A percentile compares a stretch with the other conserved stretches of the same genome.
Conservation (phyloP, 2,329 filamentous ascomycete genomes). For the Phialocephala sp. region DNA sequence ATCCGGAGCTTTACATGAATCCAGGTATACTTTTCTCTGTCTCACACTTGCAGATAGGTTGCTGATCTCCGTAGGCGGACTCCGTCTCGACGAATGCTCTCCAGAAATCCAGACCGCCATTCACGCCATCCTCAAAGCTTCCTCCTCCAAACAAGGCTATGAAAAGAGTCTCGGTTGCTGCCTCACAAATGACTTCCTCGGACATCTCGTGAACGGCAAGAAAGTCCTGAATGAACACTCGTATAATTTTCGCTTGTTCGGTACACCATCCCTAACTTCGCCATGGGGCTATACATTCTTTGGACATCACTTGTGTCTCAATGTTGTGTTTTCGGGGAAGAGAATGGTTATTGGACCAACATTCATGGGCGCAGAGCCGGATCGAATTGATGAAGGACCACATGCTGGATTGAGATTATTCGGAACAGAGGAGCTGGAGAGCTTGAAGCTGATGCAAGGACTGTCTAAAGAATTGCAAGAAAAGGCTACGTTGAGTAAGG, state of each 20-base stretch:
- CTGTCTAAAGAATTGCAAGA: constrained; percentile 38
- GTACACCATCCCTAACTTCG: constrained; percentile 33
- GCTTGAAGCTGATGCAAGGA: constrained; percentile 41
- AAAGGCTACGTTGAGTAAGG: constrained; percentile 42
- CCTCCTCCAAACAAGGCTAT: constrained; percentile 36
- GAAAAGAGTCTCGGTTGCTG: constrained; percentile 39
- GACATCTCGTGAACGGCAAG: constrained; percentile 39
- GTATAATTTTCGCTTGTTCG: constrained; percentile 40
- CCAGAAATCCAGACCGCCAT: constrained; percentile 35
- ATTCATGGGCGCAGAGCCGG: constrained; percentile 83
- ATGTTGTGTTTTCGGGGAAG: constrained; percentile 67
- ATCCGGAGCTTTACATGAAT: constrained; percentile 42
- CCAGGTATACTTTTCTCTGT: constrained; percentile 29
- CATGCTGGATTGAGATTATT: constrained; percentile 38
- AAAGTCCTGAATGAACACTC: constrained; percentile 40
- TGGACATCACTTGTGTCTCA: constrained; percentile 79
- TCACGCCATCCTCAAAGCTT: constrained; percentile 37
- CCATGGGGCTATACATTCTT: constrained; percentile 52
- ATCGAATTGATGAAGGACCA: constrained; percentile 48
- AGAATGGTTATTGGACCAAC: constrained; percentile 75
- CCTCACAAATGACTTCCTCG: constrained; percentile 40
- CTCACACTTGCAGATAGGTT: neutral
- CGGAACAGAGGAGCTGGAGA: constrained; percentile 35
- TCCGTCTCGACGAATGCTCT: constrained; percentile 38
- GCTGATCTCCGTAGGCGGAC: constrained; percentile 30